Evolutionary conservation across 2,329 filamentous ascomycete genomes (phyloP).

Genomic region (Ascochyta pisi): DNA sequence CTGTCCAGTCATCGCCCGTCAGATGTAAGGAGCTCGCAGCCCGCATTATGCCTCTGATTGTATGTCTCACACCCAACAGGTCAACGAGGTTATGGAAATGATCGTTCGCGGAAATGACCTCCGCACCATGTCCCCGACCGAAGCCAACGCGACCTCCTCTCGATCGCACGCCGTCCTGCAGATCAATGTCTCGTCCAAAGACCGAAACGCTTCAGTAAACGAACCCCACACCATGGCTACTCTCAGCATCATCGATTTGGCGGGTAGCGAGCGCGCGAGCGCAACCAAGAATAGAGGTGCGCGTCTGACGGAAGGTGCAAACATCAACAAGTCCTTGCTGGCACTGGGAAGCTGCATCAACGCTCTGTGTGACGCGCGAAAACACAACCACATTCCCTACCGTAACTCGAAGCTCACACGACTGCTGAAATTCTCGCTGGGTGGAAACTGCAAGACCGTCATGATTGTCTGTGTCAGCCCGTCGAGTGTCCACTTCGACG

Average conservation of each 20-base stretch:
- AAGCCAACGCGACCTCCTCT: conserved; percentile 96
- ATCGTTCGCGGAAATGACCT: conserved; percentile 94
- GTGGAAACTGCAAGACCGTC: conserved; percentile 97
- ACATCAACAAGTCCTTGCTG: conserved; percentile 98
- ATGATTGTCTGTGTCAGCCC: conserved; percentile 99
- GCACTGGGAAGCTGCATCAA: conserved; percentile 98
- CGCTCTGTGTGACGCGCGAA: conserved; percentile 89
- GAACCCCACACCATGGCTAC: conserved; percentile 99
- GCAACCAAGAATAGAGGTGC: conserved; percentile 97
- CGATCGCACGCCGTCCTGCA: conserved; percentile 96
- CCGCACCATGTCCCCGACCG: conserved; percentile 94
- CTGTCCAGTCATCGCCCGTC: conserved; percentile 90
- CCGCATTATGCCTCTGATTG: not conserved
- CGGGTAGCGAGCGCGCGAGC: conserved; percentile 92
- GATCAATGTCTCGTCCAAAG: conserved; percentile 94
- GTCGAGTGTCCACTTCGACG: conserved; percentile 95
- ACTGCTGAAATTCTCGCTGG: conserved; percentile 93
- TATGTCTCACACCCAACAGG: conserved; percentile 34
- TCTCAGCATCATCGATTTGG: conserved; percentile 95
- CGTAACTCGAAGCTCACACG: conserved; percentile 97
- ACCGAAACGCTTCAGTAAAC: conserved; percentile 88
- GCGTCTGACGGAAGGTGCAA: conserved; percentile 88
- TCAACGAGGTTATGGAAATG: conserved; percentile 97
- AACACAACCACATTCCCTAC: conserved; percentile 94
- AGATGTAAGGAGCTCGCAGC: conserved; percentile 64